Base-by-base conservation (phyloP, 148 eudicot genomes). In the Heliosperma pusillum region DNA sequence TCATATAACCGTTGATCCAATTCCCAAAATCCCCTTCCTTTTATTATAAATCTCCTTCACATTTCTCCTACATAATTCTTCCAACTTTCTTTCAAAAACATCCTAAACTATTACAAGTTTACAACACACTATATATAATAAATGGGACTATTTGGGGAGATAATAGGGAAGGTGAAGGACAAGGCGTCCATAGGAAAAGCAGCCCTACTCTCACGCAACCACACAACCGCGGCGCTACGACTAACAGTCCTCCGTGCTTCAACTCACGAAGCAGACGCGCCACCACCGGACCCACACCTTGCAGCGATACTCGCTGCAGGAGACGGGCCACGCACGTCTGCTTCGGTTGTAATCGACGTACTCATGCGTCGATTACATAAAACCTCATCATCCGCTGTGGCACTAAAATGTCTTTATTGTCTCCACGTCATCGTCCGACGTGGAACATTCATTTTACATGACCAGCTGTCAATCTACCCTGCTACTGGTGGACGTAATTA, bases 401-500 rank as follows among this genome's bases (percentile, higher is more conserved):
- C 95, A 27, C 75, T 88, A 55, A 90, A 90, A 64, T 86, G 83
- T 66, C 91, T 88, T 58, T 61, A 86, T 25, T 66, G 85, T 78
- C 80, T 90, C 82, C 98, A 93, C 83, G 82, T 86, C 81, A 79
- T 90, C 76, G 77, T 93, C 82, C 84, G 82, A 42, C 86, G 83
- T 17, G 98, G 98, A 29, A 87, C 90, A 65, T 93, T 93, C 80
- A 93, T 93, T 36, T 87, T 93, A 63, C 96, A 89, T 47, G 96
- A 90, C 60, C 98, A 93, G 80, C 86, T 93, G 74, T 90, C 96
- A 0, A 29, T 93, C 11, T 88, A 85, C 73, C 91, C 90, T 7
- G 50, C 86, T n/a, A 44, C 87, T 65, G 89, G 89, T 57, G 91
- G 96, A 11, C 84, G 78, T 30, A 90, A 89, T 78, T 81, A 90